phyloP scores from a whole-genome alignment of 1,139 yeast species.

The Debaryomyces psychrophilus region DNA sequence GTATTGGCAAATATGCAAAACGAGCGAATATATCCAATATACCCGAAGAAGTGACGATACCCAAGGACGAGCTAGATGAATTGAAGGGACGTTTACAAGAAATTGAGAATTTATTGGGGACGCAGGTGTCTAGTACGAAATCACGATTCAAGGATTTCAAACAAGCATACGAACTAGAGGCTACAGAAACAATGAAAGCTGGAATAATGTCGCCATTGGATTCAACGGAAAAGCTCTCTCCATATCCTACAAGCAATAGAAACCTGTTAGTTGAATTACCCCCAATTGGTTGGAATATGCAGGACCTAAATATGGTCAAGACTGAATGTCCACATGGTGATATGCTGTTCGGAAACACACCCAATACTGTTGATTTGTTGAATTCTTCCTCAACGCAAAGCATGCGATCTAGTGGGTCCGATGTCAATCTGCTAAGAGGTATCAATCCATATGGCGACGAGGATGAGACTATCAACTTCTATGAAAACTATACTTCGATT shows the following conservation, averaged over 20 bases:
- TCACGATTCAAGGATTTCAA: not conserved
- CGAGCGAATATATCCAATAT: not conserved
- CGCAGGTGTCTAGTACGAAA: not conserved
- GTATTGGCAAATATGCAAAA: slow-evolving; percentile 11
- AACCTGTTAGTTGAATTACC: not conserved
- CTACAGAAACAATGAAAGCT: not conserved
- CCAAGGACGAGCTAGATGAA: slow-evolving; percentile 27
- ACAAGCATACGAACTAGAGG: not conserved
- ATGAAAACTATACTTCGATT: slow-evolving; percentile 45
- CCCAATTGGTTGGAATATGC: slow-evolving; percentile 3
- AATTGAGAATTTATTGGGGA: slow-evolving; percentile 21
- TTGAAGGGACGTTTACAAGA: slow-evolving; percentile 30
- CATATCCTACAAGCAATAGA: not conserved
- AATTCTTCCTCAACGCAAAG: not conserved
- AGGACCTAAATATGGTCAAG: not conserved
- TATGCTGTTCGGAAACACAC: slow-evolving; percentile 4
- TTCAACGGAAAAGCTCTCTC: not conserved
- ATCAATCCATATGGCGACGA: slow-evolving; percentile 28
- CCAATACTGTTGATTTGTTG: not conserved
- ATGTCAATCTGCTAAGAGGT: not conserved
- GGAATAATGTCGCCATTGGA: not conserved
- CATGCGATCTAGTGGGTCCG: not conserved
- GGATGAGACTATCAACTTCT: slow-evolving; percentile 41
- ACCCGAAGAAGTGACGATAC: slow-evolving; percentile 16
- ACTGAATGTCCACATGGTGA: not conserved